Evolutionary conservation across 495 filamentous ascomycete species (phyloP), one percentile per base, ranked within the genome.

Genomic region (Penicillium cosmopolitanum): DNA sequence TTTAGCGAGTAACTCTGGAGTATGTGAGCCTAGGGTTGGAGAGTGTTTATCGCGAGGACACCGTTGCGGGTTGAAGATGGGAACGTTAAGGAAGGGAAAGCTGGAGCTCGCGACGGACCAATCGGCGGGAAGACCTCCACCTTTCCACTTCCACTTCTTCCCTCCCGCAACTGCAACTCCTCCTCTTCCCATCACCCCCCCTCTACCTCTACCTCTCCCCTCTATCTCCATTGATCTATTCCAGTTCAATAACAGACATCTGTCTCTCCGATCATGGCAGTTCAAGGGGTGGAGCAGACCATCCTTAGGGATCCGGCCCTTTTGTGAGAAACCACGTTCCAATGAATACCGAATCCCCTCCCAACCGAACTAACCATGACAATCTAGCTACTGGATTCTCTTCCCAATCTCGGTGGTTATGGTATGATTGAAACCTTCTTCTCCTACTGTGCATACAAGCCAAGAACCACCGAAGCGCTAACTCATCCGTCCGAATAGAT

Each of bases 281-380:
- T 77, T 60, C 89, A 93, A 80, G 82, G 90, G 63, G 82, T 89
- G 60, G 85, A 89, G 62, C 95, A 98, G 80, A 93, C 92, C 77
- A 97, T 98, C 87, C 90, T 95, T 80, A 79, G 95, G 84, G 95
- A 98, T 93, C 96, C 95, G 65, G 94, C 96, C 73, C 84, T 98
- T 60, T 97, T 98, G 95, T 97, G 76, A 72, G 84, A 66, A 51
- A 33, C 53, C 43, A 44, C 44, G 7, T 44, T 19, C 47, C 48
- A 53, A 34, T 46, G 47, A 13, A 56, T 31, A 33, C n/a, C 10
- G 36, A 59, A 46, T 36, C n/a, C 18, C 51, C 36, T 38, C 35
- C 15, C 16, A 36, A 51, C 67, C 68, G 31, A 70, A 51, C 67
- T 70, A 21, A 70, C 56, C 47, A 28, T 25, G 58, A 57, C 8